These are phyloP conservation scores for Colletotrichum sidae DNA, from an alignment of 2,329 filamentous ascomycete species.

Conservation along the genomic window DNA sequence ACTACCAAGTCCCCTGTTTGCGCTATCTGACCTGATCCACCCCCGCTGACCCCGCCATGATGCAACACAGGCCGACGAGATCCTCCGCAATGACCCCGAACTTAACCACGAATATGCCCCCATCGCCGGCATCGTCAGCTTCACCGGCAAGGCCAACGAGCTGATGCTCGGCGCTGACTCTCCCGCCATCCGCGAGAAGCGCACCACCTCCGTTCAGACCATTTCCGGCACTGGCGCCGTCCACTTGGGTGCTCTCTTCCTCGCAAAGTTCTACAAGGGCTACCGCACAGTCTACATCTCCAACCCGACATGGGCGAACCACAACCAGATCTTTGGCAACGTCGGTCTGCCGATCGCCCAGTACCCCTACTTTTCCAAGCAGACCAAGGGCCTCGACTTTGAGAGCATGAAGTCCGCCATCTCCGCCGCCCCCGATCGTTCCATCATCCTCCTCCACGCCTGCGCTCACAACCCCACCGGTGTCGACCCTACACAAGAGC, in stretches of 20 bases:
- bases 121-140: constrained; percentile 87
- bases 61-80: constrained; percentile 81
- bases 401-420: constrained; percentile 85
- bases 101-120: constrained; percentile 99
- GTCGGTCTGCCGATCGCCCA: constrained; percentile 81
- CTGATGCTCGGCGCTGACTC: constrained; percentile 86
- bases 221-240: constrained; percentile 97
- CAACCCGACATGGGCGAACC: constrained; percentile 97
- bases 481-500: constrained; percentile 91
- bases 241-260: constrained; percentile 93
- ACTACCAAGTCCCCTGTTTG: constrained; percentile 9
- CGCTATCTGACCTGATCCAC: constrained; percentile 15
- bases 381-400: constrained; percentile 92
- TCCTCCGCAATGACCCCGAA: constrained; percentile 87
- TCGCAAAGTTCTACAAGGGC: constrained; percentile 87
- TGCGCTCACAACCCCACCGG: constrained; percentile 99
- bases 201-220: constrained; percentile 86
- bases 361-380: constrained; percentile 94
- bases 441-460: constrained; percentile 91
- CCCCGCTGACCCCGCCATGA: constrained; percentile 38
- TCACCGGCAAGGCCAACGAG: constrained; percentile 91
- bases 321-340: constrained; percentile 98
- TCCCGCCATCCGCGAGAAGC: constrained; percentile 85
- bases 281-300: constrained; percentile 88
- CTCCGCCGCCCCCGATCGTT: constrained; percentile 77